Conservation (phyloP, 306 rosid genomes). For the Sicyos baderoa region DNA sequence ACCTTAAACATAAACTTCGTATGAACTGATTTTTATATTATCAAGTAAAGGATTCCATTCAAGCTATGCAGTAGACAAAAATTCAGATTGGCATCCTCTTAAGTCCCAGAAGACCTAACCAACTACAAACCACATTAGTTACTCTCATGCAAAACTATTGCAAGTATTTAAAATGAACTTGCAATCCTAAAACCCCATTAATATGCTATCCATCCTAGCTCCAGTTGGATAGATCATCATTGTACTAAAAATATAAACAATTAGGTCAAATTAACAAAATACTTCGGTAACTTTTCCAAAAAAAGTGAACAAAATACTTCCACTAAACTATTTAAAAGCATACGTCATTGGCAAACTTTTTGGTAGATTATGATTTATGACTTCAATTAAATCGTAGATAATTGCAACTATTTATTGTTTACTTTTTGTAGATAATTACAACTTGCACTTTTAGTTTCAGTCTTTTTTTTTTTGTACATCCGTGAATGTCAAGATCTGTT, state of each 20-base stretch:
- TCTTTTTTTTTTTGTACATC: too few species aligned
- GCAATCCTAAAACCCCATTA: neutral
- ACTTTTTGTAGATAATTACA: too few species aligned
- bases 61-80: neutral
- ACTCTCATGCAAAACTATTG: neutral
- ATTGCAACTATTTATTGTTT: too few species aligned
- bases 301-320: neutral
- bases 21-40: neutral
- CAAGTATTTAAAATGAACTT: neutral
- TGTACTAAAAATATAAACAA: neutral
- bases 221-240: neutral
- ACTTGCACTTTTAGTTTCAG: too few species aligned
- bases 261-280: neutral
- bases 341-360: neutral
- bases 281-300: too few species aligned
- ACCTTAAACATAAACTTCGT: neutral
- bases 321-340: neutral
- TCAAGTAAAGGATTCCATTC: slow-evolving; percentile 1
- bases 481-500: too few species aligned
- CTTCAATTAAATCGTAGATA: neutral
- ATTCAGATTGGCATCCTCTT: neutral
- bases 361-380: neutral
- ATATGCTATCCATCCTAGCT: neutral
- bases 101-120: slow-evolving; percentile 1
- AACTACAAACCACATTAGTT: slow-evolving; percentile 1